These are phyloP conservation scores for Hymenoscyphus fraxineus DNA, from an alignment of 2,329 filamentous ascomycete species.

Conservation along the genomic window DNA sequence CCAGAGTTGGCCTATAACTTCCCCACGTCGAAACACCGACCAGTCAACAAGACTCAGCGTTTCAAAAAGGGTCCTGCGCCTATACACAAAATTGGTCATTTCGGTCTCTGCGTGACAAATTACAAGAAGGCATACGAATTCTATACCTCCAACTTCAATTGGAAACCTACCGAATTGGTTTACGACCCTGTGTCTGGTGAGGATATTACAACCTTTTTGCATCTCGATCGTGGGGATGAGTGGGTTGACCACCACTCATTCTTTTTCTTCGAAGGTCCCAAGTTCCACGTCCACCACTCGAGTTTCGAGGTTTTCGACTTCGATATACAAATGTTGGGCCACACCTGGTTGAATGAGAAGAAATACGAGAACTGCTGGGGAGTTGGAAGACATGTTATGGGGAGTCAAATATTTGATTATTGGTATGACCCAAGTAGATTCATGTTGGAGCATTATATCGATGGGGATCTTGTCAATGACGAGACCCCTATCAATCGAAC, in stretches of 20 bases:
- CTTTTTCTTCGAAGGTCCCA: conserved; percentile 42
- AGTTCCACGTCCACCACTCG: conserved; percentile 52
- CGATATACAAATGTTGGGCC: conserved; percentile 65
- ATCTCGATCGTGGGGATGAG: conserved; percentile 48
- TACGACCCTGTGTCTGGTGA: conserved; percentile 22
- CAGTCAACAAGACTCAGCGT: conserved; percentile 47
- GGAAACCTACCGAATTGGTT: conserved; percentile 44
- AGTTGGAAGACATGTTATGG: conserved; percentile 65
- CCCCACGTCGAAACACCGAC: conserved; percentile 46
- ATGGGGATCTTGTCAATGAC: conserved; percentile 62
- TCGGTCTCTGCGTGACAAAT: conserved; percentile 50
- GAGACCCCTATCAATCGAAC: conserved; percentile 23
- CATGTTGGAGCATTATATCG: conserved; percentile 68
- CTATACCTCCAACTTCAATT: conserved; percentile 48
- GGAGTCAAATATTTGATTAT: conserved; percentile 70
- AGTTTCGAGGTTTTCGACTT: conserved; percentile 70
- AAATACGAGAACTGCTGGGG: conserved; percentile 67
- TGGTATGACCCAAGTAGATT: conserved; percentile 57
- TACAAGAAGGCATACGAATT: conserved; percentile 48
- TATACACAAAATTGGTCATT: conserved; percentile 53
- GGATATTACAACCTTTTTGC: conserved; percentile 48
- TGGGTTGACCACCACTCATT: conserved; percentile 54
- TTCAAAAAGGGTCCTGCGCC: conserved; percentile 48
- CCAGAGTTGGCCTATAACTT: conserved; percentile 46
- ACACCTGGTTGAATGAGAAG: conserved; percentile 62